Percentiles rank a stretch among this genome's conserved stretches.
phyloP scores from a whole-genome alignment of 768 basidiomycete species.

The Nevesoporus exiguus region DNA sequence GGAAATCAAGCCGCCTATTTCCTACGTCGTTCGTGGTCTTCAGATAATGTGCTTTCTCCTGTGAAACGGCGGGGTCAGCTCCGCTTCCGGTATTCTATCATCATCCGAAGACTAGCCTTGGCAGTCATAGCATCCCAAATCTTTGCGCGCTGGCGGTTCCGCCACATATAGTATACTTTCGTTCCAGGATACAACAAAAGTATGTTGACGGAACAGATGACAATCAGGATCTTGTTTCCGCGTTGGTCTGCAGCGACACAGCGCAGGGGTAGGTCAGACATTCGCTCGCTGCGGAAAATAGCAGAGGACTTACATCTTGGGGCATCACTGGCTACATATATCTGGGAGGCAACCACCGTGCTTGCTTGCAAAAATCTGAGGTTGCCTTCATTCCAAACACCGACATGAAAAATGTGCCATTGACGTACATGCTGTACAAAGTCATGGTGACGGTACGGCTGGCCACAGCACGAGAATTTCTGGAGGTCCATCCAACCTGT shows the following conservation, averaged over 20 bases:
- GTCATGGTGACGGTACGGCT: slow-evolving; percentile 58
- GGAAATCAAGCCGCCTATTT: slow-evolving; percentile 58
- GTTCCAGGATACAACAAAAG: slow-evolving; percentile 50
- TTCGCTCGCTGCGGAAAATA: too few relatives aligned
- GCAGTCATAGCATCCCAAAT: slow-evolving; percentile 57
- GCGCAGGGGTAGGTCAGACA: background rate
- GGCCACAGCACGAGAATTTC: slow-evolving; percentile 56
- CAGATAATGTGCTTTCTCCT: slow-evolving; percentile 54
- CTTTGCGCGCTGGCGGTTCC: slow-evolving; percentile 50
- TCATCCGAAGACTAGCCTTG: slow-evolving; percentile 33
- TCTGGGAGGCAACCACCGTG: slow-evolving; percentile 44
- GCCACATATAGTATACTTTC: slow-evolving; percentile 55
- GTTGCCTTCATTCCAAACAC: background rate
- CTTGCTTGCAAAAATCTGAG: slow-evolving; percentile 42
- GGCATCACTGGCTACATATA: slow-evolving; percentile 56
- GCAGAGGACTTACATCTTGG: slow-evolving; percentile 43
- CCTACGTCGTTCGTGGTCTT: slow-evolving; percentile 45
- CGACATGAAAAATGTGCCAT: background rate
- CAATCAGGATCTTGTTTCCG: slow-evolving; percentile 56
- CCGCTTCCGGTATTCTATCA: background rate
- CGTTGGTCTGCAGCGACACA: slow-evolving; percentile 40
- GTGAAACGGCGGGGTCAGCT: background rate
- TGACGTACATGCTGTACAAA: slow-evolving; percentile 48
- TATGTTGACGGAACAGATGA: background rate
- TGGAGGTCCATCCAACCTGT: slow-evolving; percentile 55